phyloP scores from a whole-genome alignment of 768 basidiomycete species.

The Serendipita sp. region DNA sequence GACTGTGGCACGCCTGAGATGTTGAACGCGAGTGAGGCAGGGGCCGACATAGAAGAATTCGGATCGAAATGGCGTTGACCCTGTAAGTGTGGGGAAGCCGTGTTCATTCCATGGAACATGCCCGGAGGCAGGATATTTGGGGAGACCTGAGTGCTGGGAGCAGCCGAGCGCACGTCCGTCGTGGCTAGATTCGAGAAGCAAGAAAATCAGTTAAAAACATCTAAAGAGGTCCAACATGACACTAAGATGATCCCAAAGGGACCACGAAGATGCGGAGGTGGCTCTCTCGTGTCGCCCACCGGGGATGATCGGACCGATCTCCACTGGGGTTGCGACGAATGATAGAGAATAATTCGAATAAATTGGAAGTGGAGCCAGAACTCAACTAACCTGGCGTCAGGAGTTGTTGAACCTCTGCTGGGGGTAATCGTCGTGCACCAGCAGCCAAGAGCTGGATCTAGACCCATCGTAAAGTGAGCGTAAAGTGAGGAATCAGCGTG shows the following conservation, averaged over 20 bases:
- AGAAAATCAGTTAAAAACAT: no score
- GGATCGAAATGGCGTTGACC: slow-evolving; percentile 4
- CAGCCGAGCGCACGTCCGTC: slow-evolving; percentile 10
- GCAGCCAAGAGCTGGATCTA: slow-evolving; percentile 55
- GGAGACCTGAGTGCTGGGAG: slow-evolving; percentile 10
- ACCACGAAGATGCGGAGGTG: background rate
- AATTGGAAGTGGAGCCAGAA: slow-evolving; percentile 2
- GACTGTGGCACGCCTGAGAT: slow-evolving; percentile 16
- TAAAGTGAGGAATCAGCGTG: slow-evolving; percentile 7
- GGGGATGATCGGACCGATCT: slow-evolving; percentile 36
- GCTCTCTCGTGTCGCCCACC: no score
- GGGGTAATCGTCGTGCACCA: slow-evolving; percentile 11
- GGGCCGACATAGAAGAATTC: slow-evolving; percentile 38
- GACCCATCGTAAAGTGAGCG: slow-evolving; percentile 13
- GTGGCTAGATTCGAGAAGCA: slow-evolving; percentile 8
- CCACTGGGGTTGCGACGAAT: slow-evolving; percentile 2
- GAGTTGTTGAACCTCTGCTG: slow-evolving; percentile 32
- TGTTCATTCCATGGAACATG: slow-evolving; percentile 16
- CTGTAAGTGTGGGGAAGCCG: slow-evolving; percentile 10
- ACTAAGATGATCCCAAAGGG: slow-evolving; percentile 16
- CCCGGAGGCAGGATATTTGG: slow-evolving; percentile 19
- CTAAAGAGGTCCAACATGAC: no score
- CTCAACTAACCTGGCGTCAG: slow-evolving; percentile 47
- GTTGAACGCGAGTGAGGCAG: slow-evolving; percentile 59
- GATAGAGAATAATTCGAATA: slow-evolving; percentile 14